Base-by-base conservation (phyloP, 2,329 filamentous ascomycete genomes). In the Claviceps sorghi region DNA sequence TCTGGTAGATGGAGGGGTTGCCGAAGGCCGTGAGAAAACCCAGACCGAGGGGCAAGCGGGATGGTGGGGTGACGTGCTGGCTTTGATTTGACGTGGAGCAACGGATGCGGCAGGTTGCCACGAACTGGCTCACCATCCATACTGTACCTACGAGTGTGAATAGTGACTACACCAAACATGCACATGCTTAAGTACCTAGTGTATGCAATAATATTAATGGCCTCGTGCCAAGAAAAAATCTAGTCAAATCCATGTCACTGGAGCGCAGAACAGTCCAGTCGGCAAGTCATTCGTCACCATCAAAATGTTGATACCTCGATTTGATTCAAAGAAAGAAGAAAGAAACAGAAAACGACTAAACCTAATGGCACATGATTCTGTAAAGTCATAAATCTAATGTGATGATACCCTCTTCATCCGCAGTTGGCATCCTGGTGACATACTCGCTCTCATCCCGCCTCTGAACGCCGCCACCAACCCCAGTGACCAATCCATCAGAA, bases 361-460 rank as follows among this genome's bases (percentile, higher is more conserved):
- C 26, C 46, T 46, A 46, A 49, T 54, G 49, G 45, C 22, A 49
- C 46, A 54, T 48, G 48, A 53, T 51, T 48, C n/a, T 52, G 46
- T 46, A 42, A 36, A 41, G 40, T 42, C 45, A 51, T 54, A 54
- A 49, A 52, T 54, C 46, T 52, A 46, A 46, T 30, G 48, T 49
- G 22, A 49, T 54, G 36, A 42, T 34, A 47, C n/a, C 34, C 15
- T 29, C 13, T 34, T 51, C 41, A 6, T 54, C 49, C 40, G 26
- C 41, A 29, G 36, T 41, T 45, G 49, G 46, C 46, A 49, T 26
- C 52, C 41, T 49, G 38, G 45, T 30, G n/a, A 47, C 44, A 51
- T 49, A 49, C 38, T 30, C 45, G 32, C 49, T 41, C 42, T 53
- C 38, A 48, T 48, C 38, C 49, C 49, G 17, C 46, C 49, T 34